Conservation (phyloP, 352 stramenopile genomes). For the Pythium scleroteichum region DNA sequence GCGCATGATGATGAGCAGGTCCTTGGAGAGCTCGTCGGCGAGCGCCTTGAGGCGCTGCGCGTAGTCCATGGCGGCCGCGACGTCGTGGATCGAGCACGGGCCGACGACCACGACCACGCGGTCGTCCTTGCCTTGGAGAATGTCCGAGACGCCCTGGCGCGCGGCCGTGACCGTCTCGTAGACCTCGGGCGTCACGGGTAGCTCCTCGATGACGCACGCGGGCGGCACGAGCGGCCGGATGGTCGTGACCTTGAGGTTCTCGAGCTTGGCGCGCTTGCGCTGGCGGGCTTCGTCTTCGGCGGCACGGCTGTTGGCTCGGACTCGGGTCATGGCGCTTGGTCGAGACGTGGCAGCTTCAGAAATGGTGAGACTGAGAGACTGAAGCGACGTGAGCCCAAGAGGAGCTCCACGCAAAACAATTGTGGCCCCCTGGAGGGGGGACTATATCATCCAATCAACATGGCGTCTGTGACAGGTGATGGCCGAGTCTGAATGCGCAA, state of each 20-base stretch:
- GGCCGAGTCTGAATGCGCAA: background rate
- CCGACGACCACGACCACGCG: slow-evolving; percentile 75
- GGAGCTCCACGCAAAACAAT: no score
- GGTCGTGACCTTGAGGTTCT: slow-evolving; percentile 68
- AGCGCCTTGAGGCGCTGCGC: slow-evolving; percentile 58
- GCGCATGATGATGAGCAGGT: slow-evolving; percentile 84
- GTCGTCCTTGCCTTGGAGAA: slow-evolving; percentile 69
- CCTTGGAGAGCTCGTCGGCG: slow-evolving; percentile 51
- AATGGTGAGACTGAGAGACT: slow-evolving; percentile 3
- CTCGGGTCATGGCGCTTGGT: slow-evolving; percentile 30
- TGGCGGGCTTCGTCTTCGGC: slow-evolving; percentile 35
- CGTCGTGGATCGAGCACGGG: slow-evolving; percentile 84
- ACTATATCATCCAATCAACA: no score
- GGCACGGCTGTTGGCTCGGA: slow-evolving; percentile 22
- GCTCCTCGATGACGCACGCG: slow-evolving; percentile 68
- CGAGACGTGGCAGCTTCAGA: slow-evolving; percentile 23
- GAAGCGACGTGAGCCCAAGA: no score
- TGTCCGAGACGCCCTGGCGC: slow-evolving; percentile 50
- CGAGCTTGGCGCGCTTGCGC: slow-evolving; percentile 66
- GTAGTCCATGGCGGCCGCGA: slow-evolving; percentile 74
- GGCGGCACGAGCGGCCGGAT: slow-evolving; percentile 75
- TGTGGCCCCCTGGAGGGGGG: no score
- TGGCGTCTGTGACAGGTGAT: background rate
- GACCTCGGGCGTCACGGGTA: slow-evolving; percentile 67
- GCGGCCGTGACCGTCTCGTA: slow-evolving; percentile 63